These are phyloP conservation scores for Clitopilus passeckerianus DNA, from an alignment of 768 basidiomycete species.

Conservation along the genomic window DNA sequence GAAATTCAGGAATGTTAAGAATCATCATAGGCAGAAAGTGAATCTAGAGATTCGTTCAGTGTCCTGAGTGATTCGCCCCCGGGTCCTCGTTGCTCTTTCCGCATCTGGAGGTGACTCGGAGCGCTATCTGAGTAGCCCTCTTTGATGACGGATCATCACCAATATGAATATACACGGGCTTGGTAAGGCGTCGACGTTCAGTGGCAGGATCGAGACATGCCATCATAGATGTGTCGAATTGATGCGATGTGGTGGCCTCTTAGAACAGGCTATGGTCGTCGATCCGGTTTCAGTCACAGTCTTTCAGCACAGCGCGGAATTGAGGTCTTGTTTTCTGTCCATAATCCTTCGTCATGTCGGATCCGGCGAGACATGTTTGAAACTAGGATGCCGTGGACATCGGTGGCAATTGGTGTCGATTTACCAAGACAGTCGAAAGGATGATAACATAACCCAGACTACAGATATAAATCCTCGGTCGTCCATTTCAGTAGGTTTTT, in stretches of 20 bases:
- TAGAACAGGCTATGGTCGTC: neutral
- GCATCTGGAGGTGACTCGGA: slow-evolving; percentile 14
- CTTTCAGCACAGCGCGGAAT: neutral
- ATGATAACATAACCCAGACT: neutral
- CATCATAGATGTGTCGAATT: neutral
- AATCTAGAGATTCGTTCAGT: slow-evolving; percentile 33
- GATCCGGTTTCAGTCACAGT: neutral
- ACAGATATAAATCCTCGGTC: neutral
- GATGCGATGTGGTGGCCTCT: neutral
- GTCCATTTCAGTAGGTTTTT: neutral
- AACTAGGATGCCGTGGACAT: neutral
- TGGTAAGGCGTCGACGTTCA: neutral
- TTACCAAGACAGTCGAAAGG: neutral
- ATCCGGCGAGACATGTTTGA: neutral
- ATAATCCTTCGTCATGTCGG: neutral
- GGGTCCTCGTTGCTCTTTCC: slow-evolving; percentile 20
- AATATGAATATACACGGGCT: slow-evolving; percentile 6
- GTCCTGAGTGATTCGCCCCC: slow-evolving; percentile 16
- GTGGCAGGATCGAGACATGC: neutral
- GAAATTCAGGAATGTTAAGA: slow-evolving; percentile 10
- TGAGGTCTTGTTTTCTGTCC: neutral
- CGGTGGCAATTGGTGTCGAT: neutral
- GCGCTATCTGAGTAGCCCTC: slow-evolving; percentile 19
- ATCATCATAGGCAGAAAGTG: slow-evolving; percentile 17
- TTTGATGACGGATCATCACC: slow-evolving; percentile 15